Evolutionary conservation across 371 early-diverging fungal genomes (phyloP).

Genomic region (Mucor sp.): DNA sequence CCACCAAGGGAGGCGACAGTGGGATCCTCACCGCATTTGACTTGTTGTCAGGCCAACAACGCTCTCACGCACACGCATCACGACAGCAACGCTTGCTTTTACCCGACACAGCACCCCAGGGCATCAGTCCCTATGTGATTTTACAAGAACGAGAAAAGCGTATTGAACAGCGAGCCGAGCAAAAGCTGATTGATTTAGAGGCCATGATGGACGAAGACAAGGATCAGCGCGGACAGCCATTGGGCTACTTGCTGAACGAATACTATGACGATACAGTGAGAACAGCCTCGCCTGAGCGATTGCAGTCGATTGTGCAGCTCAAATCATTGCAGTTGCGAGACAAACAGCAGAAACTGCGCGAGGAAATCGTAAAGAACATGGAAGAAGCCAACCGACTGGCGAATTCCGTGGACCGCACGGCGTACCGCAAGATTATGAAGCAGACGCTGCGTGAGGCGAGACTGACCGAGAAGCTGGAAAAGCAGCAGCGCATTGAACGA

Average conservation of each 20-base stretch:
- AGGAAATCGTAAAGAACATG: slow-evolving; percentile 74
- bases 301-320: slow-evolving; percentile 82
- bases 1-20: neutral
- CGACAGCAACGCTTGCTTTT: slow-evolving; percentile 72
- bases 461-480: slow-evolving; percentile 86
- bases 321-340: slow-evolving; percentile 76
- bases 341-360: slow-evolving; percentile 79
- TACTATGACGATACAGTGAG: slow-evolving; percentile 42
- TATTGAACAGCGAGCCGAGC: slow-evolving; percentile 22
- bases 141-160: slow-evolving; percentile 42
- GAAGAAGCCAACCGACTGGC: slow-evolving; percentile 72
- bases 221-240: slow-evolving; percentile 21
- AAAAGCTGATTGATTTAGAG: slow-evolving; percentile 17
- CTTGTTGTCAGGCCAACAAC: slow-evolving; percentile 38
- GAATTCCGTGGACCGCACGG: slow-evolving; percentile 76
- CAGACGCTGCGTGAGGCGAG: slow-evolving; percentile 84
- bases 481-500: slow-evolving; percentile 84
- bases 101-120: slow-evolving; percentile 76
- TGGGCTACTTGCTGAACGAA: slow-evolving; percentile 30
- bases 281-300: slow-evolving; percentile 27
- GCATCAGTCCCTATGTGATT: slow-evolving; percentile 71
- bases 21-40: slow-evolving; percentile 20
- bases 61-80: slow-evolving; percentile 60
- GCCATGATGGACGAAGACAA: slow-evolving; percentile 5
- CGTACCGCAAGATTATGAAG: slow-evolving; percentile 85